Conservation (phyloP, 768 basidiomycete species). For the Lactarius tabidus region DNA sequence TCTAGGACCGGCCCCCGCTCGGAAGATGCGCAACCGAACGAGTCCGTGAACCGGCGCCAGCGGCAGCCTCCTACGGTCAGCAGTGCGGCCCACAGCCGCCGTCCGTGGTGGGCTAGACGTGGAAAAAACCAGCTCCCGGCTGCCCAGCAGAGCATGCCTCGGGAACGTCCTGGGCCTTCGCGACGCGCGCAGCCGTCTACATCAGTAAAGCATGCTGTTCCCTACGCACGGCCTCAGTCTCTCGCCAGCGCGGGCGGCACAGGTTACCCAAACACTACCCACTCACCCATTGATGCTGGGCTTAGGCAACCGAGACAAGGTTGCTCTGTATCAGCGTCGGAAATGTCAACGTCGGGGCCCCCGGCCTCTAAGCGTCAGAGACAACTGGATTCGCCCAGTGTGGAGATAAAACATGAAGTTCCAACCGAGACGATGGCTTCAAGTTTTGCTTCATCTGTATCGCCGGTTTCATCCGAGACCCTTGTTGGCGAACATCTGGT, state of each 20-base stretch:
- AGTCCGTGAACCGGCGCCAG: slow-evolving; percentile 16
- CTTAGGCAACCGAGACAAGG: neutral
- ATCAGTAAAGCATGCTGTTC: neutral
- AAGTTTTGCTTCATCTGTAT: neutral
- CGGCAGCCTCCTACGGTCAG: slow-evolving; percentile 11
- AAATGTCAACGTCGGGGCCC: neutral
- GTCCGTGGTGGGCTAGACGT: neutral
- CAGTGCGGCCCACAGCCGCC: neutral
- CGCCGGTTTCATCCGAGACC: slow-evolving; percentile 11
- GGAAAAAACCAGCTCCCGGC: neutral
- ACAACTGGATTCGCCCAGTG: neutral
- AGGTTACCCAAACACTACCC: neutral
- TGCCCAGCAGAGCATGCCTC: neutral
- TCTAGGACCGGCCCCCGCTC: neutral
- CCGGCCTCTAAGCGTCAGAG: slow-evolving; percentile 13
- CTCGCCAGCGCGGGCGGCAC: neutral
- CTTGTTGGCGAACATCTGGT: slow-evolving; percentile 12
- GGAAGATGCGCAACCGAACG: slow-evolving; percentile 26
- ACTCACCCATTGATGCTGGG: neutral
- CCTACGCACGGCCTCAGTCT: neutral
- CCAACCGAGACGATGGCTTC: neutral
- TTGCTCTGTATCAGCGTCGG: neutral
- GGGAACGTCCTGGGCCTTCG: neutral
- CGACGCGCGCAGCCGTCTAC: neutral
- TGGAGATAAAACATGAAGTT: neutral